Conservation (phyloP, 805 yeast species). For the Isabelozyma rhagii region DNA sequence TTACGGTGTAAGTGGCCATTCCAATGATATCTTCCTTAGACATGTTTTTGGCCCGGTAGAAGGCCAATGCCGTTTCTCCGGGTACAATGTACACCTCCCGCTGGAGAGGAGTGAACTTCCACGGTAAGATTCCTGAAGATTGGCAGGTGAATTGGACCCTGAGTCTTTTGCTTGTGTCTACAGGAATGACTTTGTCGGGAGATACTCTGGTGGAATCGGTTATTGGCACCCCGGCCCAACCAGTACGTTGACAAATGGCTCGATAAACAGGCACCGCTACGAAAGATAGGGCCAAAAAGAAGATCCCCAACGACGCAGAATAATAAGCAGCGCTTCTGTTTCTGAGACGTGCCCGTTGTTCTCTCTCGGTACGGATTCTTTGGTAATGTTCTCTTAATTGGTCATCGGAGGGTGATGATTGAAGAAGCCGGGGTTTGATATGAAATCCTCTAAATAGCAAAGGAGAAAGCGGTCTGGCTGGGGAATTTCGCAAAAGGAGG, state of each 20-base stretch:
- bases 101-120: conserved; percentile 95
- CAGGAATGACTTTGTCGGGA: conserved; percentile 83
- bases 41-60: conserved; percentile 85
- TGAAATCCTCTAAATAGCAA: neutral
- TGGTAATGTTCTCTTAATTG: neutral
- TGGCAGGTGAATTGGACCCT: conserved; percentile 88
- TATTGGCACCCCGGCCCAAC: conserved; percentile 94
- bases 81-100: conserved; percentile 90
- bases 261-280: conserved; percentile 92
- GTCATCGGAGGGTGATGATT: neutral
- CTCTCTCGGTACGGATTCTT: conserved; percentile 12
- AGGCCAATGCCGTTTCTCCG: conserved; percentile 96
- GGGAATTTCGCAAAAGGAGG: neutral
- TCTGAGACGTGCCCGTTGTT: conserved; percentile 26
- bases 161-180: conserved; percentile 78
- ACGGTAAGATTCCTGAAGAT: conserved; percentile 84
- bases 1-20: conserved; percentile 96
- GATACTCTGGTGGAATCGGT: conserved; percentile 81
- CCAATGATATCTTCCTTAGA: conserved; percentile 91
- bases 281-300: conserved; percentile 75
- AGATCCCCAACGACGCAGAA: conserved; percentile 62
- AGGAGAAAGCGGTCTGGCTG: neutral
- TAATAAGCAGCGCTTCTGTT: conserved; percentile 63
- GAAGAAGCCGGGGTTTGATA: neutral
- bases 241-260: conserved; percentile 89